These are phyloP conservation scores for Halophytophthora polymorphica DNA, from an alignment of 352 stramenopile species.

Conservation along the genomic window DNA sequence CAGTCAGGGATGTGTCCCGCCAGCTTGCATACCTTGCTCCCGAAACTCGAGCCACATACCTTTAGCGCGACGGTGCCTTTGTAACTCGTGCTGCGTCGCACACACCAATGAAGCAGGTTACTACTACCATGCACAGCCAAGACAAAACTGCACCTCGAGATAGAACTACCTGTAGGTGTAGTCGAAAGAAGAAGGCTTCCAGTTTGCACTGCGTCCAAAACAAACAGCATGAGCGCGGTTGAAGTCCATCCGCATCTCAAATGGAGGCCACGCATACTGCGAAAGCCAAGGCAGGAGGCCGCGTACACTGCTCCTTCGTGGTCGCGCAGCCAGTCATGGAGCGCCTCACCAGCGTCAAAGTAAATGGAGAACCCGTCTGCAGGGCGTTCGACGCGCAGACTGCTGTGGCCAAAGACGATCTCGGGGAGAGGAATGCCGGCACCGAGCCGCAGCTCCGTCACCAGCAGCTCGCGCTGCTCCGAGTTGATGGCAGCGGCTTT, in stretches of 20 bases:
- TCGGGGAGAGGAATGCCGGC: slow-evolving; percentile 47
- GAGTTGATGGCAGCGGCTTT: slow-evolving; percentile 45
- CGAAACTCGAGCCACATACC: too few species aligned
- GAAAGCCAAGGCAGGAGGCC: background rate
- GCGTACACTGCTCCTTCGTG: slow-evolving; percentile 19
- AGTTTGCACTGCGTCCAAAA: slow-evolving; percentile 11
- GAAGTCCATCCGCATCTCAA: background rate
- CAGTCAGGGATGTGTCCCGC: background rate
- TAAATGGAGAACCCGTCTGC: slow-evolving; percentile 25
- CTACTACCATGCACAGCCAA: background rate
- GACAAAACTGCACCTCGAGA: background rate
- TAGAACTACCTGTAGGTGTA: slow-evolving; percentile 50
- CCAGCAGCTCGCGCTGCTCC: slow-evolving; percentile 25
- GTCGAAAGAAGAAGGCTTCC: slow-evolving; percentile 45
- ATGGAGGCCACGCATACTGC: background rate
- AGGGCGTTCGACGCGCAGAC: slow-evolving; percentile 27
- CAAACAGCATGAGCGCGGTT: background rate
- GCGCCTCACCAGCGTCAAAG: slow-evolving; percentile 40
- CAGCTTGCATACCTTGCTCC: too few species aligned
- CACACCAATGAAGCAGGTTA: background rate
- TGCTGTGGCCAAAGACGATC: slow-evolving; percentile 51
- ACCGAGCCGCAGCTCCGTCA: slow-evolving; percentile 23
- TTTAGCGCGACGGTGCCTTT: slow-evolving; percentile 26
- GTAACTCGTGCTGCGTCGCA: slow-evolving; percentile 31
- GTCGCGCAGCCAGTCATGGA: slow-evolving; percentile 38